Conservation (phyloP, 352 stramenopile genomes). For the Phytophthora crassamura region DNA sequence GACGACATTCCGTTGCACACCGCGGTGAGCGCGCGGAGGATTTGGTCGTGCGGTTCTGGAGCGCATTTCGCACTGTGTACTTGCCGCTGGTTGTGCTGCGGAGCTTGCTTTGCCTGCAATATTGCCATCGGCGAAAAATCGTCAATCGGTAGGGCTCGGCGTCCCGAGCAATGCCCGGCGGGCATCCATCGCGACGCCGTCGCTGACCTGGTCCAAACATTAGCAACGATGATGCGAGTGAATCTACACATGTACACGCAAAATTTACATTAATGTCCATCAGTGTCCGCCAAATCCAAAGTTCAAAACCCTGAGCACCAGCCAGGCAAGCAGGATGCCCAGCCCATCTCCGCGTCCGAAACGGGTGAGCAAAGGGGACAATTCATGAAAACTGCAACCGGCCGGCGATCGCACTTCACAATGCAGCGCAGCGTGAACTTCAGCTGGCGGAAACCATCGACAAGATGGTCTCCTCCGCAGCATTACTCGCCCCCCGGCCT, state of each 20-base stretch:
- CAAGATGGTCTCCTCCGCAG: constrained; percentile 13
- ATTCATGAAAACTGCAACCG: background rate
- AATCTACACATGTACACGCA: background rate
- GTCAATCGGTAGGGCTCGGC: background rate
- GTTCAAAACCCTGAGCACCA: constrained; percentile 11
- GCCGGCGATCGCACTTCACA: background rate
- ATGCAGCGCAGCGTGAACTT: too few species aligned
- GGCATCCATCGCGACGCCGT: background rate
- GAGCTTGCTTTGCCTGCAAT: background rate
- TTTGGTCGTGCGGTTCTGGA: constrained; percentile 21
- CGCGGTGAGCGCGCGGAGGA: constrained; percentile 8
- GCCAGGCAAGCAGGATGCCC: constrained; percentile 2
- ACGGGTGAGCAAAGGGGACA: background rate
- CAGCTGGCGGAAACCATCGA: background rate
- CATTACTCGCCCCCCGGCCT: background rate
- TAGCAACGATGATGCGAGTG: constrained; percentile 18
- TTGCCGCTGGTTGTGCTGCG: too few species aligned
- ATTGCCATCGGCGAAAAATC: background rate
- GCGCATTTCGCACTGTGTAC: background rate
- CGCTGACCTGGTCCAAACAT: constrained; percentile 15
- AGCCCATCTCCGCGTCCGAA: constrained; percentile 1
- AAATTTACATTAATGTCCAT: too few species aligned
- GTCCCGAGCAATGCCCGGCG: background rate
- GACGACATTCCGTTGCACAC: constrained; percentile 2
- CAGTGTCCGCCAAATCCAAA: background rate